These are phyloP conservation scores for Oryza nivara DNA, from an alignment of 176 grass and related monocot genomes.

Conservation along the genomic window DNA sequence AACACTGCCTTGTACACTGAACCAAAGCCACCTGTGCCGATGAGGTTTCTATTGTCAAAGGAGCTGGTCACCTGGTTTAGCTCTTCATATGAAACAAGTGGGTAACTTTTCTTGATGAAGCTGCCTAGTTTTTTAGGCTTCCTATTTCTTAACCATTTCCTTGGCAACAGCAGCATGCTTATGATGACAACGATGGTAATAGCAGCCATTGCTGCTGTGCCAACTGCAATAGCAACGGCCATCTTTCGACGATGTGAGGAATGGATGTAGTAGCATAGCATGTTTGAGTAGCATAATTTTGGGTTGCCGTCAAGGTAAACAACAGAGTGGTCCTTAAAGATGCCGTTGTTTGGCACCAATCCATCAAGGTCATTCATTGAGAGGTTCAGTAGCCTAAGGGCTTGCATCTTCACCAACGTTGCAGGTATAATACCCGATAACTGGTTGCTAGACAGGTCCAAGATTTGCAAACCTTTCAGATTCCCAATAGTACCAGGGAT, in stretches of 20 bases:
- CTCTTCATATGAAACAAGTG: conserved; percentile 50
- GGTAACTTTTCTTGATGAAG: conserved; percentile 23
- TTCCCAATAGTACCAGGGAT: conserved; percentile 49
- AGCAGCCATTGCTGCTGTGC: not conserved
- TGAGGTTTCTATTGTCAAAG: conserved; percentile 37
- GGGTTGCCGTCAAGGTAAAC: conserved; percentile 49
- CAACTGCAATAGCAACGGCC: not conserved
- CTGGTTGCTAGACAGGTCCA: conserved; percentile 53
- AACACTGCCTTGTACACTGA: conserved; percentile 36
- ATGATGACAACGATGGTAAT: not conserved
- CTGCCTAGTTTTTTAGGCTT: not conserved
- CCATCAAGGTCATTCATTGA: conserved; percentile 51
- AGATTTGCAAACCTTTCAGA: conserved; percentile 50
- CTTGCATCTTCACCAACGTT: conserved; percentile 28
- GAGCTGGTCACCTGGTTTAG: conserved; percentile 40
- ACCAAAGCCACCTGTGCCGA: conserved; percentile 46
- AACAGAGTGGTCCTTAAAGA: conserved; percentile 43
- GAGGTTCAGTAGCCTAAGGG: conserved; percentile 49
- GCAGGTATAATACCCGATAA: conserved; percentile 47
- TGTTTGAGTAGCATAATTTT: conserved; percentile 32
- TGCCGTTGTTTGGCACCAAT: conserved; percentile 36
- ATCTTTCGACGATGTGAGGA: not conserved
- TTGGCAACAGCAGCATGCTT: not conserved
- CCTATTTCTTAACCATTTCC: not conserved
- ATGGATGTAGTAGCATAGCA: not conserved